phyloP scores from a whole-genome alignment of 305 asterid species.

The Fraxinus dipetala region DNA sequence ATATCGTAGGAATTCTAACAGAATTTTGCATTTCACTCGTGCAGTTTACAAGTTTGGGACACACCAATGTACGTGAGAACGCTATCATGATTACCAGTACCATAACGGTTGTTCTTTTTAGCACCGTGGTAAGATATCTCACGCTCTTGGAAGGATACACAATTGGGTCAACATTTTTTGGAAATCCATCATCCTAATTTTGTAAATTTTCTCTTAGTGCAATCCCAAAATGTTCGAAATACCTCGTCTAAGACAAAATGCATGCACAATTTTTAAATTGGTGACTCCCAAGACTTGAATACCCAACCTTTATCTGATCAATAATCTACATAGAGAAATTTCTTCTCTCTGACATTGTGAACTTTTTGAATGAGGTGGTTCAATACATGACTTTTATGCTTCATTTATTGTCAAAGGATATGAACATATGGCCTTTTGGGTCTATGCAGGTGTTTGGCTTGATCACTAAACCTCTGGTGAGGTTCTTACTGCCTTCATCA shows the following conservation, averaged over 20 bases:
- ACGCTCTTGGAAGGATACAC: not conserved
- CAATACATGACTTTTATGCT: not conserved
- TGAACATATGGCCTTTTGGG: not conserved
- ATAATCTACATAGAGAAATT: not conserved
- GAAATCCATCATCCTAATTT: not conserved
- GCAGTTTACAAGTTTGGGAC: constrained; percentile 84
- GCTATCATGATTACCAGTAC: constrained; percentile 94
- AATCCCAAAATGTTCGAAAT: not conserved
- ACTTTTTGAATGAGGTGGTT: not conserved
- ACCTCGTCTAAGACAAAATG: not conserved
- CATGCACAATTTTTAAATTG: not conserved
- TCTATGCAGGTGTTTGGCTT: constrained; percentile 73
- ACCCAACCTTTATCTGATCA: not conserved
- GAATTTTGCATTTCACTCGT: constrained; percentile 15
- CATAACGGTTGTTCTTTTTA: constrained; percentile 88
- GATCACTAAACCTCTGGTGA: constrained; percentile 75
- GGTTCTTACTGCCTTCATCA: constrained; percentile 52
- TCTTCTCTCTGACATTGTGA: not conserved
- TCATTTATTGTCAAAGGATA: not conserved
- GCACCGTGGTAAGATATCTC: constrained; percentile 73
- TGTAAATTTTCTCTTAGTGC: not conserved
- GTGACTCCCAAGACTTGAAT: not conserved
- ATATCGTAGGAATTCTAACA: constrained; percentile 1
- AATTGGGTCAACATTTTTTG: not conserved
- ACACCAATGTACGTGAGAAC: constrained; percentile 60